Percentiles rank a stretch among this genome's conserved stretches.
Evolutionary conservation across 441 rosid genomes (phyloP).

Genomic region (Corymbia calophylla): DNA sequence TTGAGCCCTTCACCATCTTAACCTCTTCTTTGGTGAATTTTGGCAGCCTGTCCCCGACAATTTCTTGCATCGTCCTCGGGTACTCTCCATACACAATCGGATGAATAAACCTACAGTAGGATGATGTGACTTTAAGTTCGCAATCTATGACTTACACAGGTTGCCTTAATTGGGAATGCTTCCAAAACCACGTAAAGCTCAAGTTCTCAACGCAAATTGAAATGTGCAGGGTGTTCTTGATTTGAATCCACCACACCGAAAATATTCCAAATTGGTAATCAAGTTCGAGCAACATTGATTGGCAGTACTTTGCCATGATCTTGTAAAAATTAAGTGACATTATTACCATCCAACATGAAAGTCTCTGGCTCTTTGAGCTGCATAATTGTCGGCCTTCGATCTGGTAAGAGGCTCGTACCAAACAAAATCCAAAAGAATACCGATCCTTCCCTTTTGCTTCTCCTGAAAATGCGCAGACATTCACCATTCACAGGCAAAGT

Average conservation of each 20-base stretch:
- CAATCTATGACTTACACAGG: not conserved
- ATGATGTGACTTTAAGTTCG: not conserved
- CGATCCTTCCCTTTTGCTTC: constrained; percentile 81
- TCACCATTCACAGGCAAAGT: not conserved
- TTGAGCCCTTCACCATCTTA: constrained; percentile 80
- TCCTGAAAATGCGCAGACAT: constrained; percentile 21
- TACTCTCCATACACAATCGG: constrained; percentile 88
- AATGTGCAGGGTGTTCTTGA: not conserved
- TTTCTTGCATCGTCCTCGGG: constrained; percentile 75
- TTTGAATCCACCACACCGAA: not conserved
- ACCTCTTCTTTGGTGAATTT: constrained; percentile 65
- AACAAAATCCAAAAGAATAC: constrained; percentile 81
- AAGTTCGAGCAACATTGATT: not conserved
- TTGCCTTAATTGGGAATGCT: not conserved
- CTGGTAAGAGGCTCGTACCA: constrained; percentile 96
- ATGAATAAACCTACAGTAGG: constrained; percentile 63
- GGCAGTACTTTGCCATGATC: not conserved
- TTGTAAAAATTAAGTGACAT: not conserved
- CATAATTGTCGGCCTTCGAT: constrained; percentile 71
- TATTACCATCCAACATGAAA: constrained; percentile 90
- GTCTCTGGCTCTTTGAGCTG: constrained; percentile 97
- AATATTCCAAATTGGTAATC: not conserved
- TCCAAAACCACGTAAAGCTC: not conserved
- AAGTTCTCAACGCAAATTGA: not conserved
- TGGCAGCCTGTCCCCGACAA: constrained; percentile 68